phyloP scores from a whole-genome alignment of 208 protist genomes.

The Leishmania amazonensis region DNA sequence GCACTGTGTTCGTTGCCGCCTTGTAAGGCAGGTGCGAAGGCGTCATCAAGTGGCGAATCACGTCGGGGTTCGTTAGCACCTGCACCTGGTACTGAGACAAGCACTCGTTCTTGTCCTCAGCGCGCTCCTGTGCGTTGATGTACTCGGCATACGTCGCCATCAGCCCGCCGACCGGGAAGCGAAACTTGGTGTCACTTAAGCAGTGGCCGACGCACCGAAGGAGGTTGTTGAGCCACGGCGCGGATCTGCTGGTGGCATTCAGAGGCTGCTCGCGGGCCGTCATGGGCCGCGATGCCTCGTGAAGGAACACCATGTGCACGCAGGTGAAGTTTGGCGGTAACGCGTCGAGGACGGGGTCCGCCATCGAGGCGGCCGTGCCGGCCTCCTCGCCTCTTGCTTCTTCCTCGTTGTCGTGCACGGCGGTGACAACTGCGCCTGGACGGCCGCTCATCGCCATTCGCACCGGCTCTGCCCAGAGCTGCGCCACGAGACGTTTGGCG shows the following conservation, averaged over 20 bases:
- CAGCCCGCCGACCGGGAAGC: slow-evolving; percentile 52
- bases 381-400: background rate
- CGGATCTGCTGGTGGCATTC: background rate
- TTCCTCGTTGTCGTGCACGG: slow-evolving; percentile 7
- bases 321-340: slow-evolving; percentile 34
- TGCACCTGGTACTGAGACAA: slow-evolving; percentile 44
- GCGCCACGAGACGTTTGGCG: slow-evolving; percentile 30
- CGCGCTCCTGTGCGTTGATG: slow-evolving; percentile 21
- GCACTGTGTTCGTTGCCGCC: slow-evolving; percentile 43
- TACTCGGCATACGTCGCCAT: slow-evolving; percentile 62
- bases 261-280: slow-evolving; percentile 4
- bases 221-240: slow-evolving; percentile 22
- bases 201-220: slow-evolving; percentile 36
- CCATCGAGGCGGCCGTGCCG: background rate
- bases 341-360: slow-evolving; percentile 18
- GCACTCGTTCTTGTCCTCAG: slow-evolving; percentile 24
- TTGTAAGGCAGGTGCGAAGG: slow-evolving; percentile 37
- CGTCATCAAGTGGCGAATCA: slow-evolving; percentile 43
- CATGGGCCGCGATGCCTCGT: slow-evolving; percentile 21
- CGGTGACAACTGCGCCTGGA: background rate
- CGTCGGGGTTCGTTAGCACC: slow-evolving; percentile 65
- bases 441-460: background rate
- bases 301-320: slow-evolving; percentile 45
- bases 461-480: slow-evolving; percentile 32
- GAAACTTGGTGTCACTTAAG: slow-evolving; percentile 53